Percentiles rank a stretch among this genome's conserved stretches.
phyloP scores from a whole-genome alignment of 202 grass and related monocot species.

The Panicum virgatum region DNA sequence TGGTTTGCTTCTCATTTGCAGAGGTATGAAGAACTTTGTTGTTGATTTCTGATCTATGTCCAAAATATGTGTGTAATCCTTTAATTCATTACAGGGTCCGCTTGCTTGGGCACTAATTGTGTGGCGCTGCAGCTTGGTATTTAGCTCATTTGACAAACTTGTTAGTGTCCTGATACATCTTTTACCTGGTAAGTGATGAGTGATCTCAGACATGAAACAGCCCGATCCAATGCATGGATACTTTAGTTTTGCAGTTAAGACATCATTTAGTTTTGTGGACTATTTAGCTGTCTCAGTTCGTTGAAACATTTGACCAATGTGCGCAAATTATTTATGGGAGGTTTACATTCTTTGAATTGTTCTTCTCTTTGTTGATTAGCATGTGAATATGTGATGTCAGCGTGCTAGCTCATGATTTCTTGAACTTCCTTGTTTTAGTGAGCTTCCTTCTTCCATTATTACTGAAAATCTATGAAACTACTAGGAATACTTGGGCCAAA shows the following conservation, averaged over 20 bases:
- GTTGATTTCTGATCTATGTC: not conserved
- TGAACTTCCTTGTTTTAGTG: not conserved
- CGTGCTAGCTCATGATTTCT: not conserved
- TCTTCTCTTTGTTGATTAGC: not conserved
- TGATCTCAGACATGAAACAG: conserved; percentile 41
- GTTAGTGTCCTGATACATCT: conserved; percentile 99
- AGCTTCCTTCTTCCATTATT: not conserved
- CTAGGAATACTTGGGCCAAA: not conserved
- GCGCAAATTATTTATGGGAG: not conserved
- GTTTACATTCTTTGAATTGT: not conserved
- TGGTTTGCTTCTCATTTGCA: conserved; percentile 99
- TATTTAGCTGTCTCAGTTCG: not conserved
- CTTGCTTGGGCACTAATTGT: conserved; percentile 99
- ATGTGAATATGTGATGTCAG: not conserved
- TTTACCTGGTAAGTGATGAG: conserved; percentile 80
- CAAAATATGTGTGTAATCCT: conserved; percentile 20
- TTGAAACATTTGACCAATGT: not conserved
- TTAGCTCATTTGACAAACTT: conserved; percentile 95
- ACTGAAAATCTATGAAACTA: not conserved
- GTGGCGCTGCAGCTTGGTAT: conserved; percentile 97
- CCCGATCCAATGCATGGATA: conserved; percentile 29
- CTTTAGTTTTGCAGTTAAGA: not conserved
- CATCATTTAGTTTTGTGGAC: not conserved
- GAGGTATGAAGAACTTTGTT: conserved; percentile 67
- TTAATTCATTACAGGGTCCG: conserved; percentile 66